Evolutionary conservation across 2,329 filamentous ascomycete species (phyloP), one percentile per base, ranked within the genome.

Genomic region (Lachnellula suecica): DNA sequence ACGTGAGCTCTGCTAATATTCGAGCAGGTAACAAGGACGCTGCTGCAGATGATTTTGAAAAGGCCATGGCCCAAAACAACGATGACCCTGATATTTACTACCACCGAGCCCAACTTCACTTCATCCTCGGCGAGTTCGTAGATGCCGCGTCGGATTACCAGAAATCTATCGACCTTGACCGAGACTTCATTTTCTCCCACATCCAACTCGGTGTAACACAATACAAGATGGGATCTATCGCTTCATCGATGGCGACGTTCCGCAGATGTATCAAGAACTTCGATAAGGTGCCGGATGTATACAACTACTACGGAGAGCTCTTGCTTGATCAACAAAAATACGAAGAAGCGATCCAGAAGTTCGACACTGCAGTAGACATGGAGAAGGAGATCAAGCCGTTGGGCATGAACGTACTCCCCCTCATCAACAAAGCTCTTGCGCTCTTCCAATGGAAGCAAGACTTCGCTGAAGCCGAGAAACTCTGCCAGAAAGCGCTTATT

Each of bases 291-390:
- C 92, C 93, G 5, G 94, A 99, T 68, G 94, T 97, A 37, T 99
- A 97, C 81, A 99, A 99, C 81, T 99, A 99, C 82, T 97, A 96
- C 67, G 94, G 94, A 66, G 94, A 99, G 77, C 82, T 99, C 51
- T 81, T 99, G 52, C 85, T 99, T 49, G 94, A 99, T 77, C 94
- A 97, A 78, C 87, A 91, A 73, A 96, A 97, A 73, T 97, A 87
- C 74, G 79, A 89, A 53, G 93, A 99, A 71, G 94, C 94, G 23
- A 91, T 99, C 59, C 89, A 96, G 76, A 96, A 97, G 75, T 99
- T 99, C 67, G 94, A 99, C 71, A 94, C 87, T 23, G 94, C 94
- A n/a, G 92, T 97, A 61, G 92, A 97, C 69, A 93, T 97, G 87
- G 94, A 99, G 82, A 95, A 94, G 79, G 85, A 90, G 72, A 87